Evolutionary conservation across 495 filamentous ascomycete species (phyloP).

Genomic region (Aspergillus wentii): DNA sequence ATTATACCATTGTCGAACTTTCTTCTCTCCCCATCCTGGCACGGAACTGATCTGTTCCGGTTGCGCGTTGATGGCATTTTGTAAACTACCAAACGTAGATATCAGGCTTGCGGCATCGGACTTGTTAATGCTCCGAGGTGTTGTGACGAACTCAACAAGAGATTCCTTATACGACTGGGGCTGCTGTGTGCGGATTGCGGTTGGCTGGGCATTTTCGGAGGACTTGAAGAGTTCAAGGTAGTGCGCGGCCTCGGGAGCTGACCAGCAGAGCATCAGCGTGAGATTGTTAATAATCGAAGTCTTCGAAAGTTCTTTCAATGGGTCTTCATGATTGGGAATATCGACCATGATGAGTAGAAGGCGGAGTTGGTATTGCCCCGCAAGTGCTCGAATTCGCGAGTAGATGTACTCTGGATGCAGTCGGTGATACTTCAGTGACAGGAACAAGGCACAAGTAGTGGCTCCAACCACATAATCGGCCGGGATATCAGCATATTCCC

Average conservation of each 20-base stretch:
- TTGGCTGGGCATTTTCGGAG: conserved; percentile 79
- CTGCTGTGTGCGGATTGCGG: conserved; percentile 76
- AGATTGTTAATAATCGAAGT: conserved; percentile 88
- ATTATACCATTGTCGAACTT: conserved; percentile 77
- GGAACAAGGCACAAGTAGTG: conserved; percentile 88
- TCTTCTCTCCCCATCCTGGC: conserved; percentile 92
- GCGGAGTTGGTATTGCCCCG: conserved; percentile 76
- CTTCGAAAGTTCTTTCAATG: conserved; percentile 77
- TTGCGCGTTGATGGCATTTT: conserved; percentile 79
- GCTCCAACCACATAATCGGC: conserved; percentile 86
- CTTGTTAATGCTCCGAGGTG: conserved; percentile 86
- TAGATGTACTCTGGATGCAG: conserved; percentile 98
- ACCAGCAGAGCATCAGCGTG: conserved; percentile 90
- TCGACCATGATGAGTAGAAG: conserved; percentile 88
- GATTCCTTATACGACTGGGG: conserved; percentile 78
- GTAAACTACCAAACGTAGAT: conserved; percentile 79
- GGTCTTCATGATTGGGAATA: conserved; percentile 79
- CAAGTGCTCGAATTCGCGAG: conserved; percentile 75
- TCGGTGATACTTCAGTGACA: conserved; percentile 95
- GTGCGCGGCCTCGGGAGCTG: conserved; percentile 82
- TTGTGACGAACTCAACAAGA: conserved; percentile 89
- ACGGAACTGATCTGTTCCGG: conserved; percentile 79
- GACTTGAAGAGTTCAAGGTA: conserved; percentile 94
- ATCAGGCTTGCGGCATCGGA: conserved; percentile 86
- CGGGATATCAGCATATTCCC: conserved; percentile 94